Percentiles rank a stretch among this genome's conserved stretches.
These are phyloP conservation scores for Boletus mariae DNA, from an alignment of 1,284 basidiomycete species.

Conservation along the genomic window DNA sequence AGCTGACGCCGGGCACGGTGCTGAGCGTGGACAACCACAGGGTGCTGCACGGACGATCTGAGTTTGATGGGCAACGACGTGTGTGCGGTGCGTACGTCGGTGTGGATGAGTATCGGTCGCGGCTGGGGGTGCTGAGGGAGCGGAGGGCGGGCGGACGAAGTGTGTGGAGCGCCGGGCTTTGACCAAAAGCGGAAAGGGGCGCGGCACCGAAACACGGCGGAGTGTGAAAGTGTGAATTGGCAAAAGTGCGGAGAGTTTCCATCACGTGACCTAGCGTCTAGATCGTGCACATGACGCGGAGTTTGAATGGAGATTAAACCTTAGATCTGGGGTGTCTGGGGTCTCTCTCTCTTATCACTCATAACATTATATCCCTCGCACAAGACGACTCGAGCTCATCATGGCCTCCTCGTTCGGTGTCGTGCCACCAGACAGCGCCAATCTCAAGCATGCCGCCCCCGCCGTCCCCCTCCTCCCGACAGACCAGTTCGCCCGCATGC, in stretches of 20 bases:
- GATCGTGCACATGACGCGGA: slow-evolving; percentile 21
- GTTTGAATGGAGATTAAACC: slow-evolving; percentile 21
- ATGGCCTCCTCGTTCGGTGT: slow-evolving; percentile 27
- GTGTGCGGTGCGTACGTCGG: slow-evolving; percentile 97
- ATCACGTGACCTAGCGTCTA: slow-evolving; percentile 24
- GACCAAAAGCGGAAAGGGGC: slow-evolving; percentile 8
- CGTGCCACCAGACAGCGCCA: slow-evolving; percentile 38
- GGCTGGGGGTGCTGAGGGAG: slow-evolving; percentile 65
- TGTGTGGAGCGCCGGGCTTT: slow-evolving; percentile 26
- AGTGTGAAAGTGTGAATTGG: slow-evolving; percentile 20
- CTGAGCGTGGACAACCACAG: slow-evolving; percentile 83
- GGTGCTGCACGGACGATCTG: slow-evolving; percentile 89
- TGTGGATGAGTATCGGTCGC: slow-evolving; percentile 84
- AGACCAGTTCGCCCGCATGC: slow-evolving; percentile 55
- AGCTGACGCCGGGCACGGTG: slow-evolving; percentile 81
- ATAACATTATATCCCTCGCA: background rate
- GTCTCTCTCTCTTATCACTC: slow-evolving; percentile 7
- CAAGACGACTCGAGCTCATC: slow-evolving; percentile 2
- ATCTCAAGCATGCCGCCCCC: slow-evolving; percentile 26
- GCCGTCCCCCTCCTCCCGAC: slow-evolving; percentile 44
- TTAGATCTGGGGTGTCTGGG: slow-evolving; percentile 19
- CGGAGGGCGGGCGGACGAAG: slow-evolving; percentile 20
- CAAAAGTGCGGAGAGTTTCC: slow-evolving; percentile 14
- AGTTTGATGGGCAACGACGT: slow-evolving; percentile 82
- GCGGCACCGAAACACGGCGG: slow-evolving; percentile 21